Base-by-base conservation (phyloP, 805 yeast genomes). In the Lipomyces yamanashiensis region DNA sequence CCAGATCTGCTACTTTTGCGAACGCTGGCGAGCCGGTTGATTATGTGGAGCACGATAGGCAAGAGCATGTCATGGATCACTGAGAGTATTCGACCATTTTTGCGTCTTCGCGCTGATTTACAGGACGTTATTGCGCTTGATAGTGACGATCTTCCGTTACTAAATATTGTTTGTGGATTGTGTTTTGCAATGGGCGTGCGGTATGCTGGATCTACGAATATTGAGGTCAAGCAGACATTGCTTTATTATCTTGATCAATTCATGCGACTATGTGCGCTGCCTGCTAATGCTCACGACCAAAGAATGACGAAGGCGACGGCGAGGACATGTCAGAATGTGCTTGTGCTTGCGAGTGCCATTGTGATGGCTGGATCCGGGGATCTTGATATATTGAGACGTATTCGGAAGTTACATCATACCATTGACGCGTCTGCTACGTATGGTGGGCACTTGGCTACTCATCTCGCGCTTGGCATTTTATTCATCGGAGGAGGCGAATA, bases 281-380 rank as follows among this genome's bases (percentile, higher is more conserved):
- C 81, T 0, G 80, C 84, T 0, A 71, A 69, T 5, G 82, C 80
- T 39, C 84, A 85, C 70, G 93, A 89, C 70, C 84, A 84, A 63
- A 79, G 78, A 59, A 74, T 89, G 41, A 81, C 90, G 0, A 76
- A 80, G 47, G 75, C 79, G 49, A 82, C 89, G 9, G 82, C 88
- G 0, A 76, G 80, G 21, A 82, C 81, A 40, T 78, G 87, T 39
- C 85, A 86, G 54, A 85, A 85, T 66, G 77, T 87, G 0, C 69
- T 91, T 13, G 81, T 87, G 0, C 74, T 93, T 5, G 82, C 95
- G 8, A 74, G 84, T 7, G 83, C 97, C 0, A 79, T 90, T 34
- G 81, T 92, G 0, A 89, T 91, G 89, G 92, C 96, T 1, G 97
- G 97, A 0, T 85, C 92, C 15, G 98, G 99, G 0, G 97, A 95